A percentile compares a stretch with the other conserved stretches of the same genome.
Evolutionary conservation across 163 green algal genomes (phyloP).

Genomic region (Volvox carteri): DNA sequence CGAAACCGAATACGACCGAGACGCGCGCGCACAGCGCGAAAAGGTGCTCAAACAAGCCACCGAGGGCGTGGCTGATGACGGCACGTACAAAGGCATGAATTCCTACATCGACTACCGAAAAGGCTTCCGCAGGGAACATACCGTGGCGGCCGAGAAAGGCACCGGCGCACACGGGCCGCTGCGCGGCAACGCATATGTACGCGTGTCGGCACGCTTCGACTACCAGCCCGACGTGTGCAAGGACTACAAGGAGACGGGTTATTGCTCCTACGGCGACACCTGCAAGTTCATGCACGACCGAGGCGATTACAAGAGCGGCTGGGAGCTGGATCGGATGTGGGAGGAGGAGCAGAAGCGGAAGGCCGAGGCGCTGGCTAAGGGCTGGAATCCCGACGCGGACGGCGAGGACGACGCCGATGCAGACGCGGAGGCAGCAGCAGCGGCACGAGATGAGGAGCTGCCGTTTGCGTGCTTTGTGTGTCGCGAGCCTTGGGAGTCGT

Average conservation of each 20-base stretch:
- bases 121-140: conserved; percentile 64
- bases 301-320: conserved; percentile 98
- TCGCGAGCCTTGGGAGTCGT: conserved; percentile 85
- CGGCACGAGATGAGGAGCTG: conserved; percentile 84
- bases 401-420: conserved; percentile 63
- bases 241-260: conserved; percentile 99
- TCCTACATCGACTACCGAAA: conserved; percentile 85
- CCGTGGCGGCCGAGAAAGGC: conserved; percentile 73
- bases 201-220: conserved; percentile 85
- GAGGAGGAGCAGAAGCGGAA: conserved; percentile 86
- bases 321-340: conserved; percentile 89
- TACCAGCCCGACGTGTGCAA: conserved; percentile 96
- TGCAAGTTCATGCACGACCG: conserved; percentile 99
- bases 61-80: conserved; percentile 67
- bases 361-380: conserved; percentile 70
- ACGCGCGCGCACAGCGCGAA: conserved; percentile 87
- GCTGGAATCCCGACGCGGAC: conserved; percentile 71
- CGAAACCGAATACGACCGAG: conserved; percentile 90
- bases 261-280: conserved; percentile 97
- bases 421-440: neutral
- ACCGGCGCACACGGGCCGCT: conserved; percentile 90
- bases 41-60: conserved; percentile 78
- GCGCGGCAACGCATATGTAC: conserved; percentile 88
- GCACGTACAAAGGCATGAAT: conserved; percentile 87
- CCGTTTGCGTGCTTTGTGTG: conserved; percentile 99